These are phyloP conservation scores for Tetrapisispora taiwanensis DNA, from an alignment of 805 yeast genomes.

Conservation along the genomic window DNA sequence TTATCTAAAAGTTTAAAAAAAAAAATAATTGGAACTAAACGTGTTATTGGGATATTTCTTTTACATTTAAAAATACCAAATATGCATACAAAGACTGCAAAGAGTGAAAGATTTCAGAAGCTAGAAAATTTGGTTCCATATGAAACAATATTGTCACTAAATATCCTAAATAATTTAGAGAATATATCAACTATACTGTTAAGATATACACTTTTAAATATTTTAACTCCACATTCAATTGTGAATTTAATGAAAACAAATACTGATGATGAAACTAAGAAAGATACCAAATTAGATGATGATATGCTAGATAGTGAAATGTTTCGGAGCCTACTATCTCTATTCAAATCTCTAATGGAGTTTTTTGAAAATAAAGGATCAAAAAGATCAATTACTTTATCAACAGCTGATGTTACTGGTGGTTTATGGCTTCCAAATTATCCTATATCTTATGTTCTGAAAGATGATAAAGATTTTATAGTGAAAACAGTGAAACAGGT, in stretches of 20 bases:
- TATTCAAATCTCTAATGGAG: neutral
- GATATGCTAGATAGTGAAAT: neutral
- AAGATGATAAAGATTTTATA: constrained; percentile 42
- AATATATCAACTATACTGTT: constrained; percentile 2
- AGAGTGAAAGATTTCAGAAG: neutral
- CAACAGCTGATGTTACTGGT: constrained; percentile 59
- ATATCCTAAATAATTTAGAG: neutral
- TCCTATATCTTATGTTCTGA: constrained; percentile 45
- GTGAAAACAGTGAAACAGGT: constrained; percentile 59
- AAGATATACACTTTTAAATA: constrained; percentile 2
- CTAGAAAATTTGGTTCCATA: neutral
- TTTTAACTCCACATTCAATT: constrained; percentile 3
- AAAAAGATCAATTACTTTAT: constrained; percentile 25
- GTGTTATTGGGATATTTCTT: too few relatives aligned
- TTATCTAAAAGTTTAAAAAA: too few relatives aligned
- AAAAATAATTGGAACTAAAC: too few relatives aligned
- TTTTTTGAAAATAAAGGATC: neutral
- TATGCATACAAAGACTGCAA: too few relatives aligned
- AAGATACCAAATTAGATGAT: neutral
- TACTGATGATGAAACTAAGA: too few relatives aligned
- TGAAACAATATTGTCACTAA: neutral
- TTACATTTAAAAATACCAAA: too few relatives aligned
- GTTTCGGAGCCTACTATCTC: neutral
- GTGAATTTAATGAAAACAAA: neutral
- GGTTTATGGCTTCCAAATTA: constrained; percentile 61